phyloP scores from a whole-genome alignment of 1,284 basidiomycete species.

The Pseudozyma pruni region DNA sequence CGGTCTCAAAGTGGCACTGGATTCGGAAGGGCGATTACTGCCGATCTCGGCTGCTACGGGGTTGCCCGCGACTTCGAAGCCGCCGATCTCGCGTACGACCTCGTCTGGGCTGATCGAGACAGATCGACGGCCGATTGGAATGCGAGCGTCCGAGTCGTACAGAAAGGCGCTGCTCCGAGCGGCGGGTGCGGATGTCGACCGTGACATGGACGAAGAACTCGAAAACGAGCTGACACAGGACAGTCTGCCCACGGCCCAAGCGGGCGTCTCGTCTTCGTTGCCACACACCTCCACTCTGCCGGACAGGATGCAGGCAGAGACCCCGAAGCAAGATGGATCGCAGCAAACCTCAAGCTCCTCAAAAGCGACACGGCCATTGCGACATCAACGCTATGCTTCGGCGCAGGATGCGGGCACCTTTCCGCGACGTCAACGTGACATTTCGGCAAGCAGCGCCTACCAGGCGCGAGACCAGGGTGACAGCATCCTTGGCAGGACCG shows the following conservation, averaged over 20 bases:
- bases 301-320: slow-evolving; percentile 16
- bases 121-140: slow-evolving; percentile 32
- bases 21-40: slow-evolving; percentile 8
- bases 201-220: slow-evolving; percentile 1
- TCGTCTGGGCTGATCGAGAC: slow-evolving; percentile 26
- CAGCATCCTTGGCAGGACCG: slow-evolving; percentile 36
- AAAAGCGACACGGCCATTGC: background rate
- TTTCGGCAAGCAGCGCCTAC: background rate
- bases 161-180: slow-evolving; percentile 30
- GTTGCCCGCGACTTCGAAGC: slow-evolving; percentile 2
- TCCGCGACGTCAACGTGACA: slow-evolving; percentile 7
- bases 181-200: slow-evolving; percentile 7
- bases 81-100: slow-evolving; percentile 10
- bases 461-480: slow-evolving; percentile 2
- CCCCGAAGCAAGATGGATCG: background rate
- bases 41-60: background rate
- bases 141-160: slow-evolving; percentile 45
- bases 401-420: slow-evolving; percentile 27
- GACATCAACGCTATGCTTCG: slow-evolving; percentile 30
- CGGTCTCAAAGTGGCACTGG: slow-evolving; percentile 19
- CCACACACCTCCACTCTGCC: slow-evolving; percentile 29
- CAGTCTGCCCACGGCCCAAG: background rate
- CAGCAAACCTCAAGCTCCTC: background rate
- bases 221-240: slow-evolving; percentile 2
- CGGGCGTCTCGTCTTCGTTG: slow-evolving; percentile 29